These are phyloP conservation scores for Lizonia empirigonia DNA, from an alignment of 2,329 filamentous ascomycete species.

Conservation along the genomic window DNA sequence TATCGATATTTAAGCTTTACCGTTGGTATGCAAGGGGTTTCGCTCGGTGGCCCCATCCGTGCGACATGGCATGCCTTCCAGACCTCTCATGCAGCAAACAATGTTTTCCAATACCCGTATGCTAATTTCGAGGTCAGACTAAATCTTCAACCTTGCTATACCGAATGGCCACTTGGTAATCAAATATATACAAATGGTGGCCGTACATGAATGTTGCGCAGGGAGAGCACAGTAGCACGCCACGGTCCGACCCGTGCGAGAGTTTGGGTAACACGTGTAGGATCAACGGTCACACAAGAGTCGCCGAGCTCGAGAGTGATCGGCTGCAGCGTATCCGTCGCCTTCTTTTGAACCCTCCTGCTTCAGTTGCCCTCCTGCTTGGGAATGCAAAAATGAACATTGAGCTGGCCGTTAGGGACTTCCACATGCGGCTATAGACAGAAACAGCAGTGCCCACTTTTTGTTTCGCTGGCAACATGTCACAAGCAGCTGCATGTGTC, in stretches of 20 bases:
- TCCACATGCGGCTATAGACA: slow-evolving; percentile 1
- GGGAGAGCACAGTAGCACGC: slow-evolving; percentile 4
- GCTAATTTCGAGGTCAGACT: too few relatives aligned
- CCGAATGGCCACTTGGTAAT: not conserved
- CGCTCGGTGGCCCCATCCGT: not conserved
- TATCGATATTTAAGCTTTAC: not conserved
- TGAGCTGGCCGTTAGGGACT: slow-evolving; percentile 1
- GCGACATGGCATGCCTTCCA: not conserved
- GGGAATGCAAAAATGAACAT: slow-evolving; percentile 8
- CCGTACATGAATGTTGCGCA: not conserved
- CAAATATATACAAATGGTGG: not conserved
- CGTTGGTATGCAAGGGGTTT: slow-evolving; percentile 7
- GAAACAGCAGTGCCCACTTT: slow-evolving; percentile 5
- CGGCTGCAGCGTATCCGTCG: not conserved
- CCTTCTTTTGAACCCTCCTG: not conserved
- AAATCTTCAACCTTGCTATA: too few relatives aligned
- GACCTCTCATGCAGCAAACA: too few relatives aligned
- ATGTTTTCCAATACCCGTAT: too few relatives aligned
- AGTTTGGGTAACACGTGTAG: slow-evolving; percentile 12
- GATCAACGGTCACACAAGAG: slow-evolving; percentile 6
- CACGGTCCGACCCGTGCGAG: slow-evolving; percentile 12
- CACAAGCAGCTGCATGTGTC: slow-evolving; percentile 12
- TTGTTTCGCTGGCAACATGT: slow-evolving; percentile 13
- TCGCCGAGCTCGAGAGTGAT: not conserved
- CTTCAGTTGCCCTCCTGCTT: slow-evolving; percentile 1